These are phyloP conservation scores for Shiraia sp. DNA, from an alignment of 2,329 filamentous ascomycete genomes.

Conservation along the genomic window DNA sequence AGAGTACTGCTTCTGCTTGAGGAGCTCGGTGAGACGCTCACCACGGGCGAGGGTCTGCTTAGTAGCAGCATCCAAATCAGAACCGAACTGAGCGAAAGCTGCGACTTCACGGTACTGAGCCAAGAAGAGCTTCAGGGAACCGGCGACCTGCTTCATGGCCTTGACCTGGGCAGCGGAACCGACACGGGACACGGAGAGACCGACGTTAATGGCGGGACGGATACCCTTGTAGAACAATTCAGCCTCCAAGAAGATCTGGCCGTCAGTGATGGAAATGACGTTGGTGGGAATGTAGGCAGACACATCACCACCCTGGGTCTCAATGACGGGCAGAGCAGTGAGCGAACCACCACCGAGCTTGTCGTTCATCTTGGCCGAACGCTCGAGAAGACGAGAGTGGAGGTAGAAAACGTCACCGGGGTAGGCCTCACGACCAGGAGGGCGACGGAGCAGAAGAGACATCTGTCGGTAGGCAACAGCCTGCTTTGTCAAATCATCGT, in stretches of 20 bases:
- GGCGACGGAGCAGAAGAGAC: slow-evolving; percentile 96
- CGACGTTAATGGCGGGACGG: slow-evolving; percentile 99
- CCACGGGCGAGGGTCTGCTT: slow-evolving; percentile 98
- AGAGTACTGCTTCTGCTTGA: slow-evolving; percentile 99
- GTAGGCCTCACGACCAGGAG: slow-evolving; percentile 98
- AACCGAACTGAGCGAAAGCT: slow-evolving; percentile 99
- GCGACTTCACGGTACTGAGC: slow-evolving; percentile 99
- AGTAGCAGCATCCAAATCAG: slow-evolving; percentile 96
- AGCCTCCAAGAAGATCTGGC: slow-evolving; percentile 99
- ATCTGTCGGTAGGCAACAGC: slow-evolving; percentile 98
- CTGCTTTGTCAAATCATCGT: slow-evolving; percentile 96
- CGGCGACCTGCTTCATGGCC: slow-evolving; percentile 99
- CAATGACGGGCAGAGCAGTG: slow-evolving; percentile 90
- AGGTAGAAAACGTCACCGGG: slow-evolving; percentile 70
- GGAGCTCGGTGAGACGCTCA: slow-evolving; percentile 97
- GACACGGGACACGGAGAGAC: slow-evolving; percentile 99
- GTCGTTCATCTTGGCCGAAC: slow-evolving; percentile 98
- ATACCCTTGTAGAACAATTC: slow-evolving; percentile 99
- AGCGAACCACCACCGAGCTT: slow-evolving; percentile 94
- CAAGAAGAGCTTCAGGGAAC: slow-evolving; percentile 99
- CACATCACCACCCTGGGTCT: slow-evolving; percentile 99
- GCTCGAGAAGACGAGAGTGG: slow-evolving; percentile 86
- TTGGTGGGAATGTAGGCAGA: slow-evolving; percentile 99
- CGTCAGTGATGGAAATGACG: slow-evolving; percentile 99
- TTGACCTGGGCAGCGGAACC: slow-evolving; percentile 99